phyloP scores from a whole-genome alignment of 2,329 filamentous ascomycete species.

The Alternaria triticimaculans region DNA sequence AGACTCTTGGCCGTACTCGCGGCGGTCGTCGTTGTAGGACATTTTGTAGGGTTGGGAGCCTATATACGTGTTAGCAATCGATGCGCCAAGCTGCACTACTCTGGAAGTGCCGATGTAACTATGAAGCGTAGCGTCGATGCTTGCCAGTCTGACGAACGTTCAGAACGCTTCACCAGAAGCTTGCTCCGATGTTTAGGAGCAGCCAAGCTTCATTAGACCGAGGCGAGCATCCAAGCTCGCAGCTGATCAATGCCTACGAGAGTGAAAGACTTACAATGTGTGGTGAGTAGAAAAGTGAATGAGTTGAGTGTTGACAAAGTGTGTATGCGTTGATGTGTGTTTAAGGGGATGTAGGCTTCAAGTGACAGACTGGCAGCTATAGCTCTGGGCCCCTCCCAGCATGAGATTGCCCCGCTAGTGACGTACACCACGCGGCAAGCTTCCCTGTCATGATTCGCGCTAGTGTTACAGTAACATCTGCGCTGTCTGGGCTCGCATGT shows the following conservation, averaged over 20 bases:
- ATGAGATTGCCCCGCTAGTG: constrained; percentile 21
- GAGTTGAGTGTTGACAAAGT: not conserved
- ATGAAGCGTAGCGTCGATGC: not conserved
- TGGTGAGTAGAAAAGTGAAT: not conserved
- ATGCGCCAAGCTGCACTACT: not conserved
- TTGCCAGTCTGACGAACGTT: not conserved
- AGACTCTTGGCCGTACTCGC: constrained; percentile 16
- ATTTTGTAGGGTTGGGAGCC: constrained; percentile 11
- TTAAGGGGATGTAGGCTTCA: not conserved
- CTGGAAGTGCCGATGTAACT: not conserved
- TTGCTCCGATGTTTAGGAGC: not conserved
- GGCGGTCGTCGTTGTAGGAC: constrained; percentile 37
- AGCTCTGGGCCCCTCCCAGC: constrained; percentile 13
- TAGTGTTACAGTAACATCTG: not conserved
- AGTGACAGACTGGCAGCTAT: constrained; percentile 4
- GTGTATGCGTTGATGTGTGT: not conserved
- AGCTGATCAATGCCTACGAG: not conserved
- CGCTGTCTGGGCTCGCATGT: not conserved
- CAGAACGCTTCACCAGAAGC: not conserved
- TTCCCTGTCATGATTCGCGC: constrained; percentile 4
- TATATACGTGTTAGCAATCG: not conserved
- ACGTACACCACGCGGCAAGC: constrained; percentile 20
- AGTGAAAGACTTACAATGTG: not conserved
- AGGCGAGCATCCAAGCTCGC: not conserved
- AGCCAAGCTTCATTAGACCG: not conserved